Evolutionary conservation across 177 flowering plant species (phyloP).

Genomic region (Vitis hybrid): DNA sequence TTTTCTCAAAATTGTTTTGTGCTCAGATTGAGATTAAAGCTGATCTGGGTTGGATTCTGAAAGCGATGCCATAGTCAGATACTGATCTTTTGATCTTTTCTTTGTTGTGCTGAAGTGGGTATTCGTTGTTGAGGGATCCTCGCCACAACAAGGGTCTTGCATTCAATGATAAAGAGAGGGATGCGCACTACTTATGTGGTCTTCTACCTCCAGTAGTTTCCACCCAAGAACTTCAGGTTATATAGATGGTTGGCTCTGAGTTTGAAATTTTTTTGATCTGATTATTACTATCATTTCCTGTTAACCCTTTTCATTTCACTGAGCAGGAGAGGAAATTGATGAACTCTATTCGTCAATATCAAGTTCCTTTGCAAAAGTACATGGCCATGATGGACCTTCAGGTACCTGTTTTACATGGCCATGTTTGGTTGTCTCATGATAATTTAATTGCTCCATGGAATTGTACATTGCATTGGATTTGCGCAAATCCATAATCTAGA

Average conservation of each 20-base stretch:
- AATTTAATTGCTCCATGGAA: too few species aligned
- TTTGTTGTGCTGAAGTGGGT: constrained; percentile 60
- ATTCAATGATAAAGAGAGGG: constrained; percentile 80
- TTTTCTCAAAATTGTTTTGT: too few species aligned
- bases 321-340: constrained; percentile 73
- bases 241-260: background rate
- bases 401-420: constrained; percentile 29
- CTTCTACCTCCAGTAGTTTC: constrained; percentile 76
- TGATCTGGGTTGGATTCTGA: too few species aligned
- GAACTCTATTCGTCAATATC: constrained; percentile 66
- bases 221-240: constrained; percentile 78
- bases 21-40: too few species aligned
- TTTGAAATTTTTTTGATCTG: background rate
- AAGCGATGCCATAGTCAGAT: too few species aligned
- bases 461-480: too few species aligned
- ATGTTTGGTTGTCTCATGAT: too few species aligned
- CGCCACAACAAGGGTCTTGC: constrained; percentile 89
- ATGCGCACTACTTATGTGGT: constrained; percentile 87
- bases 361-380: constrained; percentile 82
- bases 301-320: background rate
- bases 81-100: background rate
- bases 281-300: background rate
- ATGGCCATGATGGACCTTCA: constrained; percentile 88
- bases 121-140: constrained; percentile 80
- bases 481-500: too few species aligned